A percentile compares a stretch with the other conserved stretches of the same genome.
These are phyloP conservation scores for Coprinopsis sp. DNA, from an alignment of 768 basidiomycete species.

Conservation along the genomic window DNA sequence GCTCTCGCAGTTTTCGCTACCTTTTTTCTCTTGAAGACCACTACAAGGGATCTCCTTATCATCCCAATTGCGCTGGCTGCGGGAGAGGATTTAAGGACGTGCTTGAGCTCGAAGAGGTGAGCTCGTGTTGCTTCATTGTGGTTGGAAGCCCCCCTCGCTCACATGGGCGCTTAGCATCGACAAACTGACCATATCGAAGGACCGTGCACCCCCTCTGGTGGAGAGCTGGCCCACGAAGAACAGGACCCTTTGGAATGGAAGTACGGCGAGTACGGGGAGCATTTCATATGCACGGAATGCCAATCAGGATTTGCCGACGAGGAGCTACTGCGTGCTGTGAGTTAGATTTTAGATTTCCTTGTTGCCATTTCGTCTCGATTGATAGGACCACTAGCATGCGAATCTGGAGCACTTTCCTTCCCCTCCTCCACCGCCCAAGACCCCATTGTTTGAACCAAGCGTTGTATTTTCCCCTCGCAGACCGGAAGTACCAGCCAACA, in stretches of 20 bases:
- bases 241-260: conserved; percentile 33
- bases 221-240: conserved; percentile 31
- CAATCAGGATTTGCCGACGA: conserved; percentile 36
- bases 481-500: too few species aligned
- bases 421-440: too few species aligned
- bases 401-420: too few species aligned
- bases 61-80: conserved; percentile 44
- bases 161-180: conserved; percentile 39
- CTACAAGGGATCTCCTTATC: conserved; percentile 38
- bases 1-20: conserved; percentile 29
- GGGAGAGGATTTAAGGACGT: conserved; percentile 38
- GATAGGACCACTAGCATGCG: too few species aligned
- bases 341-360: too few species aligned
- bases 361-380: too few species aligned
- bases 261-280: conserved; percentile 35
- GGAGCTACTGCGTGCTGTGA: conserved; percentile 32
- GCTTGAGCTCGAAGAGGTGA: conserved; percentile 30
- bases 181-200: conserved; percentile 31
- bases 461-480: too few species aligned
- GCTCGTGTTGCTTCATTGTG: conserved; percentile 6
- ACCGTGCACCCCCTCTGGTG: conserved; percentile 33
- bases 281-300: conserved; percentile 43
- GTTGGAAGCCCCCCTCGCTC: neutral
- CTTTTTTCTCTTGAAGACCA: conserved; percentile 40
- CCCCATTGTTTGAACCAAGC: too few species aligned